phyloP scores from a whole-genome alignment of 768 basidiomycete species.

The Tylopilus rubrobrunneus region DNA sequence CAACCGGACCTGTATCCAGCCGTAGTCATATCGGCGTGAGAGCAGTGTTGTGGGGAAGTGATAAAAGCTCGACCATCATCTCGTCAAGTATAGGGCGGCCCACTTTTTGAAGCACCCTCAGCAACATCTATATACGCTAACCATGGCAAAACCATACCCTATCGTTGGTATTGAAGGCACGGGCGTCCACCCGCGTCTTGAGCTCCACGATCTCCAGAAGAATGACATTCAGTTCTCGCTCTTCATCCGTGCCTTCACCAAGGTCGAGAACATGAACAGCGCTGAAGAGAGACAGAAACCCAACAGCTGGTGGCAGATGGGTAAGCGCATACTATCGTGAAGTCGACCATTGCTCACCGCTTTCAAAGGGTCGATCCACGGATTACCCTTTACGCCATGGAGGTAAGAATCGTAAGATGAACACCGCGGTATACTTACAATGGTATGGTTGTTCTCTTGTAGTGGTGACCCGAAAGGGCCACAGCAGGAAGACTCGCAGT shows the following conservation, averaged over 20 bases:
- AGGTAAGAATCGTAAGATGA: slow-evolving; percentile 1
- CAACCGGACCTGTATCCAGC: background rate
- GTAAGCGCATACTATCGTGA: background rate
- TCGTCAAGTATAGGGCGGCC: background rate
- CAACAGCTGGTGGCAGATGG: slow-evolving; percentile 19
- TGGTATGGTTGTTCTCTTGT: background rate
- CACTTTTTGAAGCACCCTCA: background rate
- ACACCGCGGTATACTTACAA: background rate
- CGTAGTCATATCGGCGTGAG: background rate
- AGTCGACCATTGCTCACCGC: background rate
- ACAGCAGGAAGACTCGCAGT: slow-evolving; percentile 2
- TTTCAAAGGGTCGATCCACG: slow-evolving; percentile 10
- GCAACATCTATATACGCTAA: background rate
- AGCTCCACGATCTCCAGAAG: slow-evolving; percentile 12
- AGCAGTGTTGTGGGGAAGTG: background rate
- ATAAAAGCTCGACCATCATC: slow-evolving; percentile 5
- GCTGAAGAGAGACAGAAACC: slow-evolving; percentile 1
- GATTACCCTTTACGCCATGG: slow-evolving; percentile 10
- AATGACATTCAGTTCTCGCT: slow-evolving; percentile 15
- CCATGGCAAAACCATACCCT: slow-evolving; percentile 12
- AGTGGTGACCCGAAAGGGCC: slow-evolving; percentile 15
- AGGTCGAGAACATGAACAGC: slow-evolving; percentile 2
- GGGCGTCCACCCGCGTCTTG: slow-evolving; percentile 12
- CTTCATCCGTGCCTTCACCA: slow-evolving; percentile 15
- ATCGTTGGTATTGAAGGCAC: slow-evolving; percentile 1